Evolutionary conservation across 2,329 filamentous ascomycete species (phyloP), one percentile per base, ranked within the genome.

Genomic region (Botrytis fabae): DNA sequence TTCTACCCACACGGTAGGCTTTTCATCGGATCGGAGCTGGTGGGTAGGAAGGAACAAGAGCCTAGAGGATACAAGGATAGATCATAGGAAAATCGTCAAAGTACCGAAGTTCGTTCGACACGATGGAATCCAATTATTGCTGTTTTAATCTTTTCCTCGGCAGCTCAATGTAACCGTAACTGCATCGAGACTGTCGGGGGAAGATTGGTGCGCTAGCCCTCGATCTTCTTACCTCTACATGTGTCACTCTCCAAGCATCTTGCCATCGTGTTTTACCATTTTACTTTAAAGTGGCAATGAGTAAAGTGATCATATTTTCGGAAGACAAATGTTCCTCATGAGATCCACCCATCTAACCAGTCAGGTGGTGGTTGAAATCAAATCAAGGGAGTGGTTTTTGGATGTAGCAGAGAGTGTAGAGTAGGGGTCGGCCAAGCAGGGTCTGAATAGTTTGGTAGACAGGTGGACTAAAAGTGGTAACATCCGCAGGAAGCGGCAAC

Each of bases 401-500:
- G 25, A 7, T 54, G 46, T 38, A 38, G 25, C n/a, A 51, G n/a
- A 51, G 51, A 57, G 51, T 57, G 25, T 28, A 57, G 51, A 54
- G 51, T 57, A 57, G 51, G 51, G 51, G 51, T 57, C 51, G 51
- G 51, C 9, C n/a, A 57, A 28, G n/a, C 51, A 57, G n/a, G 51
- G 51, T 51, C 48, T 42, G 54, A 16, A 59, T 57, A 60, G 40
- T 68, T 60, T 60, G 40, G 70, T 61, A 25, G 35, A 60, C 62
- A 48, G 40, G 70, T 61, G 25, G 35, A 60, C 62, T 57, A 59
- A 48, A 42, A 42, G 54, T 35, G 62, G 70, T 72, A 69, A 42
- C 62, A 72, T 72, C 62, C 70, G 62, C 62, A 72, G 62, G 70
- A 72, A 69, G 70, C 70, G 62, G 70, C 63, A 69, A 48, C 62